These are phyloP conservation scores for Lactifluus subvellereus DNA, from an alignment of 768 basidiomycete species.

Conservation along the genomic window DNA sequence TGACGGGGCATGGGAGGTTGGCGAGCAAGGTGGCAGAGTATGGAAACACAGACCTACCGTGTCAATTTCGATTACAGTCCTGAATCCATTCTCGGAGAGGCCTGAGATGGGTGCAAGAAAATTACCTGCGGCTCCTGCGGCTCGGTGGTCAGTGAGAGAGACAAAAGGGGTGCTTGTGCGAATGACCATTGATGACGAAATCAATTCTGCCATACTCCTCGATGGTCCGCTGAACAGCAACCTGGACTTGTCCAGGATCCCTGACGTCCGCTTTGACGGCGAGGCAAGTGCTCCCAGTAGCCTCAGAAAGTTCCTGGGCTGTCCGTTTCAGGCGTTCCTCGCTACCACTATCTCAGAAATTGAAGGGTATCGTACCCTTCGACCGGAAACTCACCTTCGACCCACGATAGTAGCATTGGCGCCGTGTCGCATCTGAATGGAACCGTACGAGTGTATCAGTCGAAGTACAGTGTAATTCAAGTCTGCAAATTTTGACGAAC, in stretches of 20 bases:
- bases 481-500: conserved; percentile 39
- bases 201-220: conserved; percentile 82
- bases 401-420: conserved; percentile 79
- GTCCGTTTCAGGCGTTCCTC: conserved; percentile 63
- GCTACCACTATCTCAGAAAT: conserved; percentile 35
- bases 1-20: conserved; percentile 30
- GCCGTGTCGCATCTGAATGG: conserved; percentile 71
- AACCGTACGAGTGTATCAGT: background rate
- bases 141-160: background rate
- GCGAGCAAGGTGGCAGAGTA: background rate
- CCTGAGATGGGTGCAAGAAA: conserved; percentile 83
- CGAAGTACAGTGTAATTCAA: background rate
- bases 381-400: conserved; percentile 56
- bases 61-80: conserved; percentile 91
- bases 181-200: conserved; percentile 87
- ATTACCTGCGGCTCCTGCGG: conserved; percentile 87
- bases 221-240: conserved; percentile 70
- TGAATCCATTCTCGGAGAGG: conserved; percentile 86
- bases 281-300: conserved; percentile 68
- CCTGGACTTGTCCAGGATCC: conserved; percentile 60
- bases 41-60: conserved; percentile 45
- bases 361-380: background rate
- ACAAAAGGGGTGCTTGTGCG: background rate
- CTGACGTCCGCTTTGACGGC: conserved; percentile 79
- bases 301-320: conserved; percentile 62